phyloP scores from a whole-genome alignment of 768 basidiomycete species.

The Pseudohyphozyma bogoriensis region DNA sequence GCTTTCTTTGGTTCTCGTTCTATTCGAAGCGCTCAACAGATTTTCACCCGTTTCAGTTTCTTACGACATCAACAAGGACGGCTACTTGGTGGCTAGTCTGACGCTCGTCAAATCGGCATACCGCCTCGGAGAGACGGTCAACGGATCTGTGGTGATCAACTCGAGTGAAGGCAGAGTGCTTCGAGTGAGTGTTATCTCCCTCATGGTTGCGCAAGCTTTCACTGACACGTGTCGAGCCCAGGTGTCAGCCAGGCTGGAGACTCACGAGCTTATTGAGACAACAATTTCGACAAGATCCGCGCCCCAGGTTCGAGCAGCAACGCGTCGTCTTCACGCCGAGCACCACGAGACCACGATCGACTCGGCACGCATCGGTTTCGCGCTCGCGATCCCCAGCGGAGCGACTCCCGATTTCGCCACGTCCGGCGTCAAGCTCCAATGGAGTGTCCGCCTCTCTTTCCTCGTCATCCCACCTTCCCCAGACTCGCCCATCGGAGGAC shows the following conservation, averaged over 20 bases:
- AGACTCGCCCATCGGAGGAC: conserved; percentile 1
- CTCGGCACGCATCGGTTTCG: conserved; percentile 68
- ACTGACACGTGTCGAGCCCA: conserved; percentile 36
- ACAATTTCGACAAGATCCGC: conserved; percentile 44
- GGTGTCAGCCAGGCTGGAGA: conserved; percentile 81
- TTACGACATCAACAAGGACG: conserved; percentile 91
- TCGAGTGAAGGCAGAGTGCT: conserved; percentile 63
- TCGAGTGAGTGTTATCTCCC: conserved; percentile 48
- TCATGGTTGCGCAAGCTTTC: conserved; percentile 40
- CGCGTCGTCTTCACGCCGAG: conserved; percentile 71
- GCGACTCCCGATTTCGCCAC: conserved; percentile 78
- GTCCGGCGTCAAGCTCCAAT: conserved; percentile 70
- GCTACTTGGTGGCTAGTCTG: conserved; percentile 73
- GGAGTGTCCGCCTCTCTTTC: conserved; percentile 77
- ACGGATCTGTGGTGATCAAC: conserved; percentile 82
- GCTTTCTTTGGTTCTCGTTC: conserved; percentile 28
- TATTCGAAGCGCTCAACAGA: not conserved
- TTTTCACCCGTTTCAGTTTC: conserved; percentile 49
- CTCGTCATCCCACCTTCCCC: conserved; percentile 57
- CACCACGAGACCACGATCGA: conserved; percentile 69
- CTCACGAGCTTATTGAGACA: conserved; percentile 68
- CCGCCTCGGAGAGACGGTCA: conserved; percentile 80
- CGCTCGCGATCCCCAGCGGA: conserved; percentile 85
- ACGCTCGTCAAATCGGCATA: conserved; percentile 88
- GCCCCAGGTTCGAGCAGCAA: conserved; percentile 38